phyloP scores from a whole-genome alignment of 192 early-diverging fungal species.

The Allomyces arbusculus region DNA sequence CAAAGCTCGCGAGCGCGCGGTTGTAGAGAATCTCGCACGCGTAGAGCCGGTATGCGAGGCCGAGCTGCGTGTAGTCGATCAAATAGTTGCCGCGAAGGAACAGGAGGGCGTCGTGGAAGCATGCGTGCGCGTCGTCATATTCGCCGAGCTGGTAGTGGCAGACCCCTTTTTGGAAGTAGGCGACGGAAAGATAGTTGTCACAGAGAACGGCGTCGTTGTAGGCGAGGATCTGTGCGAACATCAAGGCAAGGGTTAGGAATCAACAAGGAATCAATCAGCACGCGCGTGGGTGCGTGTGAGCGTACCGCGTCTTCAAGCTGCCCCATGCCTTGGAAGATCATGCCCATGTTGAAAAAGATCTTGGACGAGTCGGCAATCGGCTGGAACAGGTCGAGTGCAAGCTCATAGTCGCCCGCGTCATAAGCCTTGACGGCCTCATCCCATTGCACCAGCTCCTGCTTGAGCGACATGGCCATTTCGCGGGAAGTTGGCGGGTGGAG shows the following conservation, averaged over 20 bases:
- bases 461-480: neutral
- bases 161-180: conserved; percentile 81
- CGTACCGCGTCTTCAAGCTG: conserved; percentile 66
- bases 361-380: conserved; percentile 74
- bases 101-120: conserved; percentile 64
- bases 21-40: conserved; percentile 81
- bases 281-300: conserved; percentile 5
- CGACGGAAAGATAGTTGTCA: conserved; percentile 76
- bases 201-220: conserved; percentile 51
- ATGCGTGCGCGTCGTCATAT: conserved; percentile 45
- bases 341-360: conserved; percentile 91
- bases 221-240: conserved; percentile 39
- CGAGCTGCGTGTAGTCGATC: conserved; percentile 91
- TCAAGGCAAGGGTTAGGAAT: neutral
- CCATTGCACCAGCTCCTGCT: conserved; percentile 60
- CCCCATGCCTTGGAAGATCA: conserved; percentile 49
- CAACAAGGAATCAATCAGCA: neutral
- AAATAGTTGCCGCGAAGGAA: conserved; percentile 62
- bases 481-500: too few species aligned
- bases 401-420: conserved; percentile 46
- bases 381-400: conserved; percentile 49
- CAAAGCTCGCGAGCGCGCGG: conserved; percentile 61
- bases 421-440: conserved; percentile 50
- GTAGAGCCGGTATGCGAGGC: conserved; percentile 73
- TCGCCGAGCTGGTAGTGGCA: conserved; percentile 51